Evolutionary conservation across 148 eudicot species (phyloP).

Genomic region (Vaccinium corymbosum): DNA sequence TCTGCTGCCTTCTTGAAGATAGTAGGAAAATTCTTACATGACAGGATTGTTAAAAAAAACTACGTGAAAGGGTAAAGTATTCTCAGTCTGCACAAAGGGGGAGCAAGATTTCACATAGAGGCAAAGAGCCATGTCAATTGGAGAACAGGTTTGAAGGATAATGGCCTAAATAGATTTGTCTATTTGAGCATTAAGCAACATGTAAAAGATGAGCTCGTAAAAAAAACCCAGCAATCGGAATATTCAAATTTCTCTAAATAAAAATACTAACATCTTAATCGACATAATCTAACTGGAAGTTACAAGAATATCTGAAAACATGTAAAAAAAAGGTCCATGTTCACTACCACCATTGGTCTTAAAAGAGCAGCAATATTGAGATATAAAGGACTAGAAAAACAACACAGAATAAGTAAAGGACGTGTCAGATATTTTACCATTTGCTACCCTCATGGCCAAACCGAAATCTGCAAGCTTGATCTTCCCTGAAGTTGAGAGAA

Average conservation of each 20-base stretch:
- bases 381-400: conserved; percentile 7
- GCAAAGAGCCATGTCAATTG: neutral
- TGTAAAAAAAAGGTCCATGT: neutral
- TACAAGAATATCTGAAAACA: neutral
- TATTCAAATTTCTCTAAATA: neutral
- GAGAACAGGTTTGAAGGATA: neutral
- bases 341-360: neutral
- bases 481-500: conserved; percentile 60
- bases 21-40: neutral
- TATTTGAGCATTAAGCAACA: neutral
- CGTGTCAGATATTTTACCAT: conserved; percentile 41
- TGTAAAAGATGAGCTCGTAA: neutral
- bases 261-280: neutral
- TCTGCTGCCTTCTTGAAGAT: neutral
- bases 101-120: neutral
- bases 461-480: conserved; percentile 94
- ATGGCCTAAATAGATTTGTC: neutral
- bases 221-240: neutral
- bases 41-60: neutral
- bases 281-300: neutral
- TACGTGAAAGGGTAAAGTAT: neutral
- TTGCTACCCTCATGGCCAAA: conserved; percentile 70
- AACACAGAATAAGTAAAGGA: neutral
- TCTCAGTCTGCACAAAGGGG: neutral
- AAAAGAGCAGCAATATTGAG: neutral